phyloP scores from a whole-genome alignment of 176 grass and related monocot species.

The Canna indica region DNA sequence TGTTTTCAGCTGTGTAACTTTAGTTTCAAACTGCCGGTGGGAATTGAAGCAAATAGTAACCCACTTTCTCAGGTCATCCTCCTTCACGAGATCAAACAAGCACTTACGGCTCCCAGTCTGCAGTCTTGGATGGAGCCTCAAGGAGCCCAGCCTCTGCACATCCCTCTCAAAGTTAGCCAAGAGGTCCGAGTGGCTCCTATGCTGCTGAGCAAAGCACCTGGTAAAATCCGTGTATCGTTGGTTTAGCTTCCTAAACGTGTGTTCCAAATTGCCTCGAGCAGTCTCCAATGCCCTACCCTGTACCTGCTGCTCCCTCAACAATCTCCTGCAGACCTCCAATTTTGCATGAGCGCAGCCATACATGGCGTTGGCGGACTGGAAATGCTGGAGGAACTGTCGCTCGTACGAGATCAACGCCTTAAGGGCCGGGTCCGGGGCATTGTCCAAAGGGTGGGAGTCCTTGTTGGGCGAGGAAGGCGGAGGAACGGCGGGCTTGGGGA shows the following conservation, averaged over 20 bases:
- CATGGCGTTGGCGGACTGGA: slow-evolving; percentile 66
- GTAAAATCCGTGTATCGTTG: slow-evolving; percentile 57
- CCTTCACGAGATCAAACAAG: slow-evolving; percentile 78
- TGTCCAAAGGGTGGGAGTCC: slow-evolving; percentile 31
- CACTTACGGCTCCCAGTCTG: slow-evolving; percentile 45
- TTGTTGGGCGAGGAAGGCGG: slow-evolving; percentile 30
- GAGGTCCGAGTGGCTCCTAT: slow-evolving; percentile 45
- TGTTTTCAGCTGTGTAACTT: slow-evolving; percentile 54
- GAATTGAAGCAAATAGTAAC: slow-evolving; percentile 55
- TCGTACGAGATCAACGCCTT: slow-evolving; percentile 76
- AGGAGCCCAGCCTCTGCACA: slow-evolving; percentile 42
- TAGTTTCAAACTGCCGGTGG: slow-evolving; percentile 57
- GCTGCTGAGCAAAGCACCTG: slow-evolving; percentile 61
- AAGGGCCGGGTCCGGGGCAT: slow-evolving; percentile 56
- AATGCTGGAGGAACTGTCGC: slow-evolving; percentile 66
- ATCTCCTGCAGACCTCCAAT: slow-evolving; percentile 57
- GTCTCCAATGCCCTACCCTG: slow-evolving; percentile 84
- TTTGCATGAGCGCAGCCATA: slow-evolving; percentile 44
- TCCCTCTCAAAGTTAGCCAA: slow-evolving; percentile 76
- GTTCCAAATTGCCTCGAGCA: slow-evolving; percentile 70
- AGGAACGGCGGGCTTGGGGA: slow-evolving; percentile 41
- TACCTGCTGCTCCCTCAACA: slow-evolving; percentile 74
- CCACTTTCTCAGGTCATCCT: slow-evolving; percentile 56
- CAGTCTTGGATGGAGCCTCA: slow-evolving; percentile 54
- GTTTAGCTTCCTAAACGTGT: slow-evolving; percentile 57